Evolutionary conservation across 2,329 filamentous ascomycete genomes (phyloP).

Genomic region (Geosmithia flava): DNA sequence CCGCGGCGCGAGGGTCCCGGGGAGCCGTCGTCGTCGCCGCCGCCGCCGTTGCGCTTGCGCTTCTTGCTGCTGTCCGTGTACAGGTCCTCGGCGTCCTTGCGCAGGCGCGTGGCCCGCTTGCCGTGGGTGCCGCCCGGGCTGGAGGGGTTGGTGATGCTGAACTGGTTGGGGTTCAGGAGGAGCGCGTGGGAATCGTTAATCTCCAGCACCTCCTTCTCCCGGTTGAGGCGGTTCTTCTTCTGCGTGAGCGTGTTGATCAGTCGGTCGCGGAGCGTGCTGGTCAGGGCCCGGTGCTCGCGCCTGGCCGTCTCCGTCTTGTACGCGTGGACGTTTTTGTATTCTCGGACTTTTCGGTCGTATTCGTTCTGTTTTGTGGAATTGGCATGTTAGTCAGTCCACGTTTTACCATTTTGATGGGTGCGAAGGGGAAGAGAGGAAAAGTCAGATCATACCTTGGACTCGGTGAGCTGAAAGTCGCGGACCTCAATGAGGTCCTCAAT

Average conservation of each 20-base stretch:
- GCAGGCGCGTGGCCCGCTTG: slow-evolving; percentile 50
- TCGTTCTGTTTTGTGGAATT: slow-evolving; percentile 33
- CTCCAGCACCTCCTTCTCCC: slow-evolving; percentile 57
- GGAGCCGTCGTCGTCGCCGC: slow-evolving; percentile 49
- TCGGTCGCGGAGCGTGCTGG: slow-evolving; percentile 51
- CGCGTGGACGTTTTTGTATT: slow-evolving; percentile 45
- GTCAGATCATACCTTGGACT: slow-evolving; percentile 56
- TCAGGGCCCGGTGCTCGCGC: slow-evolving; percentile 46
- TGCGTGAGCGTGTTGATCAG: slow-evolving; percentile 52
- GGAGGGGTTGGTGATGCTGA: slow-evolving; percentile 50
- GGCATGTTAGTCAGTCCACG: not conserved
- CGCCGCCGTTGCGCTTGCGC: slow-evolving; percentile 44
- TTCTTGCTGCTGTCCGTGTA: slow-evolving; percentile 41
- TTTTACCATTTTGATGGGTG: not conserved
- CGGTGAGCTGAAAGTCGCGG: slow-evolving; percentile 70
- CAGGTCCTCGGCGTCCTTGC: slow-evolving; percentile 48
- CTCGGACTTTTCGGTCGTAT: slow-evolving; percentile 47
- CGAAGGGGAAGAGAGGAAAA: not conserved
- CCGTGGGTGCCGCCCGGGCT: slow-evolving; percentile 51
- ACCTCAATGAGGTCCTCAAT: slow-evolving; percentile 83
- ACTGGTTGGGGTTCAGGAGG: slow-evolving; percentile 56
- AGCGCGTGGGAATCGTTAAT: slow-evolving; percentile 54
- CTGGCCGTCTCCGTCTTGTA: slow-evolving; percentile 52
- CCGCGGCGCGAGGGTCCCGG: slow-evolving; percentile 44
- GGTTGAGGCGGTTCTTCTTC: slow-evolving; percentile 51